phyloP scores from a whole-genome alignment of 148 eudicot genomes.

The Nepenthes mirabilis region DNA sequence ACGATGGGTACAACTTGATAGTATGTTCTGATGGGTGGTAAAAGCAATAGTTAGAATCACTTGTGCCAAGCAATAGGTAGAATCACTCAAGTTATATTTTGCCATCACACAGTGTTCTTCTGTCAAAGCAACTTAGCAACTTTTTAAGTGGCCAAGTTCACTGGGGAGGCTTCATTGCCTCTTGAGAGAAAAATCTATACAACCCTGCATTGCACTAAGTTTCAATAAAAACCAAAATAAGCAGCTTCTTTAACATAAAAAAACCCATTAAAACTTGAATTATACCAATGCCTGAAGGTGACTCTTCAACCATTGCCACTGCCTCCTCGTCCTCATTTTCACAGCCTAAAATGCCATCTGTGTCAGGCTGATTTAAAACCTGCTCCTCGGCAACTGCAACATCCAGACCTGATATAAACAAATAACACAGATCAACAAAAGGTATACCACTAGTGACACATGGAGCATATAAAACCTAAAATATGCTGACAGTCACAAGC shows the following conservation, averaged over 20 bases:
- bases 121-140: too few species aligned
- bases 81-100: too few species aligned
- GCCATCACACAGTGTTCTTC: too few species aligned
- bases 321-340: conserved; percentile 76
- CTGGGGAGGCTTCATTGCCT: too few species aligned
- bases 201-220: too few species aligned
- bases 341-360: conserved; percentile 42
- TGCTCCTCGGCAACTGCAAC: conserved; percentile 60
- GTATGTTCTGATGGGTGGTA: too few species aligned
- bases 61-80: too few species aligned
- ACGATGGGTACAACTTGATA: too few species aligned
- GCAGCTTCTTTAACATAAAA: neutral
- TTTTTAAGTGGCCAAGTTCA: too few species aligned
- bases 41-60: too few species aligned
- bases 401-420: conserved; percentile 38
- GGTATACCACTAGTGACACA: neutral
- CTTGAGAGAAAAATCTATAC: too few species aligned
- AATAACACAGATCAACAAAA: neutral
- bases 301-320: conserved; percentile 67
- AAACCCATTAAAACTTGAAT: neutral
- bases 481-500: too few species aligned
- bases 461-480: neutral
- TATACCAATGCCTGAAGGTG: conserved; percentile 42
- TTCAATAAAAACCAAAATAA: neutral
- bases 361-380: conserved; percentile 55